A percentile compares a stretch with the other conserved stretches of the same genome.
Evolutionary conservation across 2,329 filamentous ascomycete species (phyloP).

Genomic region (Xylariaceae sp.): DNA sequence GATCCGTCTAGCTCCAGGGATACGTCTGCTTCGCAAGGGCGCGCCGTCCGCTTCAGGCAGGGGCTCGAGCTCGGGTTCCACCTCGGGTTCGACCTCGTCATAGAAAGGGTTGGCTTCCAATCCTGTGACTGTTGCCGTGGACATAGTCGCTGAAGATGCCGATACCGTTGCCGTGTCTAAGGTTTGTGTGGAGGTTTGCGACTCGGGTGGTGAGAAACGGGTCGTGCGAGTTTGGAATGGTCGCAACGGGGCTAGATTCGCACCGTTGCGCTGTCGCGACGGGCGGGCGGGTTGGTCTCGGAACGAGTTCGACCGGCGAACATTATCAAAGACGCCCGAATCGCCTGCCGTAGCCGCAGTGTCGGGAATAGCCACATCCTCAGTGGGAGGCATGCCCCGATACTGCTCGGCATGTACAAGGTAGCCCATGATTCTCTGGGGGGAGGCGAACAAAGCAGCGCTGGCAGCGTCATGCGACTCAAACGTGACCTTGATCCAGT

Average conservation of each 20-base stretch:
- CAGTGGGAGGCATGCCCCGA: constrained; percentile 56
- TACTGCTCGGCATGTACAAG: constrained; percentile 68
- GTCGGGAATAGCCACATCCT: constrained; percentile 59
- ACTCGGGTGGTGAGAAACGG: constrained; percentile 37
- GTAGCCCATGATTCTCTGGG: constrained; percentile 65
- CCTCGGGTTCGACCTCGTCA: constrained; percentile 1
- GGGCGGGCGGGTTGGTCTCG: constrained; percentile 21
- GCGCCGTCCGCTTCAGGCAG: constrained; percentile 34
- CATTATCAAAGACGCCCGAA: constrained; percentile 33
- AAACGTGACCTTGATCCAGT: constrained; percentile 89
- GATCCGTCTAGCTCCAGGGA: constrained; percentile 61
- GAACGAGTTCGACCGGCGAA: constrained; percentile 10
- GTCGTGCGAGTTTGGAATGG: constrained; percentile 26
- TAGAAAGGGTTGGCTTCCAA: constrained; percentile 11
- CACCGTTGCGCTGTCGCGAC: constrained; percentile 25
- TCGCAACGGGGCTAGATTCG: constrained; percentile 28
- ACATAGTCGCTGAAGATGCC: constrained; percentile 38
- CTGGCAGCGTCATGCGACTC: constrained; percentile 68
- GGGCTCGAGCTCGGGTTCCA: constrained; percentile 4
- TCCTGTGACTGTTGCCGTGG: constrained; percentile 44
- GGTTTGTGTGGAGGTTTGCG: constrained; percentile 50
- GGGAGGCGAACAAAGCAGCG: constrained; percentile 62
- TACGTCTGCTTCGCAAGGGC: constrained; percentile 46
- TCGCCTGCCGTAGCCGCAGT: constrained; percentile 34
- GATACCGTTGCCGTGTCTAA: constrained; percentile 48